phyloP scores from a whole-genome alignment of 495 filamentous ascomycete species.

The Talaromyces adpressus region DNA sequence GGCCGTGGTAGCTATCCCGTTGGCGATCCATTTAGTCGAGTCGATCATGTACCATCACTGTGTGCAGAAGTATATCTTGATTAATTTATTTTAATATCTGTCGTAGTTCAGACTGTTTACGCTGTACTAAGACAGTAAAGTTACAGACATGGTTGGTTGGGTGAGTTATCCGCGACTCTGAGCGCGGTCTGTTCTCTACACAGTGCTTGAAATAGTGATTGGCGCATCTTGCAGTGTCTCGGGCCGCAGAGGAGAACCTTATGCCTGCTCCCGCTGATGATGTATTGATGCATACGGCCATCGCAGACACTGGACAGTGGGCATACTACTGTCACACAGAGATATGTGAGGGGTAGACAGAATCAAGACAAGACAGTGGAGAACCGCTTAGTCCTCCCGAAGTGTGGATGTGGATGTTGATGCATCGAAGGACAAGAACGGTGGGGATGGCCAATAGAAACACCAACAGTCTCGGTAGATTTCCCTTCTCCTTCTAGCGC shows the following conservation, averaged over 20 bases:
- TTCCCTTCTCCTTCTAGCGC: neutral
- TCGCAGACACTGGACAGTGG: neutral
- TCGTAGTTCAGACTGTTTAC: neutral
- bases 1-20: neutral
- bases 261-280: neutral
- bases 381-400: neutral
- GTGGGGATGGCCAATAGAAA: neutral
- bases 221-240: neutral
- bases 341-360: neutral
- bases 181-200: neutral
- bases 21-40: conserved; percentile 4
- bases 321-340: neutral
- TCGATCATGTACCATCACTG: neutral
- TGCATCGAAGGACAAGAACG: neutral
- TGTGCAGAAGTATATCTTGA: neutral
- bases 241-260: neutral
- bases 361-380: neutral
- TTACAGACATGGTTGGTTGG: neutral
- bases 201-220: neutral
- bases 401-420: neutral
- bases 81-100: neutral
- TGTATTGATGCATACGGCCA: neutral
- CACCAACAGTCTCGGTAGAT: neutral
- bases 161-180: neutral
- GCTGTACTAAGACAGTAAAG: neutral